Percentiles rank a stretch among this genome's conserved stretches.
These are phyloP conservation scores for Mucor velutinosus DNA, from an alignment of 371 early-diverging fungal species.

Conservation along the genomic window DNA sequence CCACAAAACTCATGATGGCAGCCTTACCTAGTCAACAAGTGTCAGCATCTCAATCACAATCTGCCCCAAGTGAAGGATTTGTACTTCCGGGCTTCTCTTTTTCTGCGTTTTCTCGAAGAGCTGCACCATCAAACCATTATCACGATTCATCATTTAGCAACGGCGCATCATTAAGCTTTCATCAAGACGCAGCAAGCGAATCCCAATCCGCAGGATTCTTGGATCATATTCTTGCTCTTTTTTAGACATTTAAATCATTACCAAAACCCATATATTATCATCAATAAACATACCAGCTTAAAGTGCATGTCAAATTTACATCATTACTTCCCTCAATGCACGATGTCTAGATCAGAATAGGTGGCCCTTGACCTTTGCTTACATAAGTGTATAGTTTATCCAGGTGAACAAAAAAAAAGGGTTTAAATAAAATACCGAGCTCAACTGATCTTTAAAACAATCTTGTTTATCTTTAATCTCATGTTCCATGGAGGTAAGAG, in stretches of 20 bases:
- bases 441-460: not conserved
- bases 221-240: slow-evolving; percentile 2
- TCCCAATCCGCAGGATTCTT: not conserved
- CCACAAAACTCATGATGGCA: not conserved
- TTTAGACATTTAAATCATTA: not conserved
- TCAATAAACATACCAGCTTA: not conserved
- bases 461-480: not conserved
- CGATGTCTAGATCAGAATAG: too few species aligned
- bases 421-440: not conserved
- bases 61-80: slow-evolving; percentile 3
- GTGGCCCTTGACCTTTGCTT: too few species aligned
- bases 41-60: not conserved
- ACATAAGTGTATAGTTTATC: too few species aligned
- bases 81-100: slow-evolving; percentile 13
- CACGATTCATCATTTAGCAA: not conserved
- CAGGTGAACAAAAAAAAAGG: too few species aligned
- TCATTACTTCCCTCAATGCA: too few species aligned
- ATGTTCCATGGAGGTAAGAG: not conserved
- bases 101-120: slow-evolving; percentile 11
- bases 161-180: not conserved
- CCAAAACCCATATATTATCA: not conserved
- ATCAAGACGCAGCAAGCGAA: not conserved
- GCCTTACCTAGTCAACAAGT: not conserved
- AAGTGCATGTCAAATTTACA: too few species aligned
- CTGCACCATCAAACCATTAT: not conserved